These are phyloP conservation scores for Capsicum chinense DNA, from an alignment of 257 asterid species.

Conservation along the genomic window DNA sequence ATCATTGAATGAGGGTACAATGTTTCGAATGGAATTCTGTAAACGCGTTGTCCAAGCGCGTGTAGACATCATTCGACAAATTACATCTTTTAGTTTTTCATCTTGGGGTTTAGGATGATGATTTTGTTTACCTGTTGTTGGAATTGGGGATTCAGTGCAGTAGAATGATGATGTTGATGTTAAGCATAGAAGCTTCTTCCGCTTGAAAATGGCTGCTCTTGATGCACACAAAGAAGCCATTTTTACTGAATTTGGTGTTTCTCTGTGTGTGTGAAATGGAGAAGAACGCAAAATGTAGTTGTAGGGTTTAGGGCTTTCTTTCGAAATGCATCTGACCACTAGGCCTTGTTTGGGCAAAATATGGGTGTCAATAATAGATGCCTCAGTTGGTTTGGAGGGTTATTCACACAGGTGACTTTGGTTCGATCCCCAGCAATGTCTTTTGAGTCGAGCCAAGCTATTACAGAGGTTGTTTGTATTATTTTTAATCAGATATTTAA, in stretches of 20 bases:
- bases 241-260: neutral
- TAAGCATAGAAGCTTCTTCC: conserved; percentile 1
- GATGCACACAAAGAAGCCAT: conserved; percentile 19
- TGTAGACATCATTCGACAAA: conserved; percentile 83
- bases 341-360: too few species aligned
- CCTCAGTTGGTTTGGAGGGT: too few species aligned
- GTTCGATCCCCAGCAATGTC: too few species aligned
- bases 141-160: conserved; percentile 7
- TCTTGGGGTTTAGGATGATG: conserved; percentile 51
- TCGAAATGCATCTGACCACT: too few species aligned
- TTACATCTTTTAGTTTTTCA: conserved; percentile 61
- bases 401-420: too few species aligned
- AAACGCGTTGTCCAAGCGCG: conserved; percentile 94
- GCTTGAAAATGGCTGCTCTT: neutral
- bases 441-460: too few species aligned
- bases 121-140: conserved; percentile 28
- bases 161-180: neutral
- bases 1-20: conserved; percentile 73
- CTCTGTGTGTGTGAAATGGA: neutral
- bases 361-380: too few species aligned
- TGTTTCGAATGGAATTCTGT: conserved; percentile 74
- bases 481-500: too few species aligned
- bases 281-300: neutral
- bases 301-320: neutral
- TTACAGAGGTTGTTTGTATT: too few species aligned